Conservation (phyloP, 768 basidiomycete genomes). For the Lactarius sp. region DNA sequence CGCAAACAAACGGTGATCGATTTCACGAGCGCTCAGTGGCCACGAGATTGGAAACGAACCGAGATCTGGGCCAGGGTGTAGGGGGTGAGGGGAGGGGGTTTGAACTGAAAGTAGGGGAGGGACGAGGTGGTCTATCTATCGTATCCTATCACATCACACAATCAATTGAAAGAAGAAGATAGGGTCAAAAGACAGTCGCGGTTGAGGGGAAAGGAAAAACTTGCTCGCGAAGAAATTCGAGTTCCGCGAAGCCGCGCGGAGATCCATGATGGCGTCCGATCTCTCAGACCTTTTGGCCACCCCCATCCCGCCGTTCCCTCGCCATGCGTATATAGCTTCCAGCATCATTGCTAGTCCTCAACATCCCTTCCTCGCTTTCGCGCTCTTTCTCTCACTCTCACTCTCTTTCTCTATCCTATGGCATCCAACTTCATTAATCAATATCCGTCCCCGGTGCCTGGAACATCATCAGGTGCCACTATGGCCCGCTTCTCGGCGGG, state of each 20-base stretch:
- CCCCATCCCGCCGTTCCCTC: conserved; percentile 24
- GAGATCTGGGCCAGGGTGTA: conserved; percentile 15
- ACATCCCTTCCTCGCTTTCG: conserved; percentile 16
- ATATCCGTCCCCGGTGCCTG: conserved; percentile 16
- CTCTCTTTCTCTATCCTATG: conserved; percentile 16
- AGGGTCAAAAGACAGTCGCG: background rate
- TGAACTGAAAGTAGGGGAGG: background rate
- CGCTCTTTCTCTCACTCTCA: conserved; percentile 14
- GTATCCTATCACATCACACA: too few relatives aligned
- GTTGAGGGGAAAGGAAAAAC: background rate
- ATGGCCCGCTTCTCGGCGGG: conserved; percentile 23
- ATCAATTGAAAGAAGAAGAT: background rate
- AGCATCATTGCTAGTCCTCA: conserved; percentile 20
- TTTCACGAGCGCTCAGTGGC: conserved; percentile 4
- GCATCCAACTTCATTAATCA: conserved; percentile 23
- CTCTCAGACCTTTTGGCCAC: conserved; percentile 17
- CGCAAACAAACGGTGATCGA: conserved; percentile 22
- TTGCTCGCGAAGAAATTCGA: background rate
- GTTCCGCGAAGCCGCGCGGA: conserved; percentile 24
- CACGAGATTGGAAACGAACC: conserved; percentile 6
- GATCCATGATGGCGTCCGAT: conserved; percentile 26
- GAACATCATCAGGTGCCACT: conserved; percentile 21
- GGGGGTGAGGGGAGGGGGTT: background rate
- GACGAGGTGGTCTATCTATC: background rate
- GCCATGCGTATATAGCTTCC: conserved; percentile 26